phyloP scores from a whole-genome alignment of 495 filamentous ascomycete species.

The Aspergillus sclerotioniger region DNA sequence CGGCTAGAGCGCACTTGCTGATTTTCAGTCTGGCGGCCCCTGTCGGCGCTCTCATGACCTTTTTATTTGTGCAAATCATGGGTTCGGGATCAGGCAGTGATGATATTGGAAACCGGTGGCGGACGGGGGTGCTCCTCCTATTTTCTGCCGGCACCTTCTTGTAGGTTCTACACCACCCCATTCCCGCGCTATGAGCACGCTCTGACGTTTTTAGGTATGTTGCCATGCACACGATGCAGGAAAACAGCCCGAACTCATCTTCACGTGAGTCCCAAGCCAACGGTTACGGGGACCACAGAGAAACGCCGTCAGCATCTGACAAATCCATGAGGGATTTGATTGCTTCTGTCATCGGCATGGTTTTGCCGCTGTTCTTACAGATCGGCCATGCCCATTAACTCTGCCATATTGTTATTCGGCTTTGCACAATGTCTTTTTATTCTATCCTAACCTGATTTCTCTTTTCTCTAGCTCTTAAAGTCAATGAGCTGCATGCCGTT shows the following conservation, averaged over 20 bases:
- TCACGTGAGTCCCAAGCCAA: constrained; percentile 56
- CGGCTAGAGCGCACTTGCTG: constrained; percentile 78
- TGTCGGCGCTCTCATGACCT: constrained; percentile 79
- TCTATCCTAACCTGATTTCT: constrained; percentile 3
- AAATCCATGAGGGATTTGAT: constrained; percentile 56
- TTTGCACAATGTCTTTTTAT: neutral
- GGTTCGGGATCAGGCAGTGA: constrained; percentile 49
- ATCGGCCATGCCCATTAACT: constrained; percentile 81
- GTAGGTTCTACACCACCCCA: constrained; percentile 50
- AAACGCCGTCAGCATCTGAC: constrained; percentile 36
- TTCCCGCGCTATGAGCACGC: neutral
- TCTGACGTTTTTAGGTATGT: constrained; percentile 66
- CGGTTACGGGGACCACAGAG: constrained; percentile 62
- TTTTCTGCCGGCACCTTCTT: constrained; percentile 96
- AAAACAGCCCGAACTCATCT: constrained; percentile 54
- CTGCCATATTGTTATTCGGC: neutral
- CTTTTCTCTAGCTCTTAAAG: neutral
- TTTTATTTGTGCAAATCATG: constrained; percentile 69
- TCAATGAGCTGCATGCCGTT: neutral
- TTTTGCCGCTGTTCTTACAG: constrained; percentile 84
- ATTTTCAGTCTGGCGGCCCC: constrained; percentile 92
- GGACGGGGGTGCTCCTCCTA: constrained; percentile 85
- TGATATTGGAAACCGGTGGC: constrained; percentile 65
- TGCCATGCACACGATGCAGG: constrained; percentile 98
- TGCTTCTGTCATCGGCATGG: constrained; percentile 82